These are phyloP conservation scores for Neurospora sp. DNA, from an alignment of 495 filamentous ascomycete genomes.

Conservation along the genomic window DNA sequence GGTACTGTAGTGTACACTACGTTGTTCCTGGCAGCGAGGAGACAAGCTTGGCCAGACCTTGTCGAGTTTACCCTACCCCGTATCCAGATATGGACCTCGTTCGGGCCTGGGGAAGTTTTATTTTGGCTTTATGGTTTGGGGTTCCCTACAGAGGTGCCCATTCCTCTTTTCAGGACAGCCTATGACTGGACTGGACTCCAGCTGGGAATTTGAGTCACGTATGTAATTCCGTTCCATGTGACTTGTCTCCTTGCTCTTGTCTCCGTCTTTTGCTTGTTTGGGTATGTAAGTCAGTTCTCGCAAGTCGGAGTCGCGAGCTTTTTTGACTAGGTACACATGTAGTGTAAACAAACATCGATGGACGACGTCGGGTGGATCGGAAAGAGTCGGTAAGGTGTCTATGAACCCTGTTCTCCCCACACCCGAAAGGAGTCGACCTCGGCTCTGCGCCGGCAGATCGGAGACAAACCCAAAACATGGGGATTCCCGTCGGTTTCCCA, in stretches of 20 bases:
- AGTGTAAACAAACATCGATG: neutral
- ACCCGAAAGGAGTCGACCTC: slow-evolving; percentile 15
- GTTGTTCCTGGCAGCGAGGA: neutral
- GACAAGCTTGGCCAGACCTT: neutral
- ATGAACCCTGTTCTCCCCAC: slow-evolving; percentile 2
- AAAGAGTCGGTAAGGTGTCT: neutral
- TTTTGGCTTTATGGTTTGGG: neutral
- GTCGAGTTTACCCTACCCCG: neutral
- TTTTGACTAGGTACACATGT: neutral
- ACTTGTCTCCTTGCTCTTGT: neutral
- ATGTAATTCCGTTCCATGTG: neutral
- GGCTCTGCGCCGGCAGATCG: slow-evolving; percentile 28
- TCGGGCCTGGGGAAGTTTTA: neutral
- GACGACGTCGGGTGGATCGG: neutral
- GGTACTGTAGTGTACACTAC: neutral
- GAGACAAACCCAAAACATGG: slow-evolving; percentile 6
- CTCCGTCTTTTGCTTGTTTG: neutral
- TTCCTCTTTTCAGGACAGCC: neutral
- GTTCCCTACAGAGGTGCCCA: neutral
- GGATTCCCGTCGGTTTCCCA: neutral
- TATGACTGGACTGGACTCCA: neutral
- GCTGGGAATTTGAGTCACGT: neutral
- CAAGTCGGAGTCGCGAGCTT: neutral
- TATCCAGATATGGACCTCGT: neutral
- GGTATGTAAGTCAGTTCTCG: neutral